Base-by-base conservation (phyloP, 441 rosid genomes). In the Eruca vesicaria region DNA sequence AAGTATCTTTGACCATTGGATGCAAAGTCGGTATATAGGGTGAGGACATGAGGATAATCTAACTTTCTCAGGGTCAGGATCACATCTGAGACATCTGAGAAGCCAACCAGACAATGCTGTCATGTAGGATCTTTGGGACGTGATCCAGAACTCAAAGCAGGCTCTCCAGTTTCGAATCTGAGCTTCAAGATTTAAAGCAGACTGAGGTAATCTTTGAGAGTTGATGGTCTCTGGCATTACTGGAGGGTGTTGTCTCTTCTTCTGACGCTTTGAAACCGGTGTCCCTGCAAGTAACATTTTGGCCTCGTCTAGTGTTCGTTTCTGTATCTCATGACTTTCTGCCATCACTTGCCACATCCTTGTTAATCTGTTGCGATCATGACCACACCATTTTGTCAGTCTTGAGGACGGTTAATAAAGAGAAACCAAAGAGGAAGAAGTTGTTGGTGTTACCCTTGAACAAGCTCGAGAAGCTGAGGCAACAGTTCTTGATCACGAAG, bases 341-440 rank as follows among this genome's bases (percentile, higher is more conserved):
- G 97, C 94, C 98, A 96, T 93, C 72, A 89, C 91, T 81, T 89
- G 87, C 99, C 99, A 96, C 99, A 93, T 96, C 73, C 81, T 87
- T 65, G 90, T 85, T 73, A 96, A 78, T 78, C 99, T 96, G 90
- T 74, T 76, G 57, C 36, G 62, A 57, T 68, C 48, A 72, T 15
- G 20, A n/a, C n/a, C n/a, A n/a, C n/a, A n/a, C n/a, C n/a, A n/a
- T n/a, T n/a, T n/a, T n/a, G n/a, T n/a, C n/a, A n/a, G n/a, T n/a
- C n/a, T n/a, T n/a, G n/a, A 52, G 2, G n/a, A 71, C 19, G 5
- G 28, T 33, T 23, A 55, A 6, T 33, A 57, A 9, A 35, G n/a
- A 35, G 33, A 68, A n/a, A n/a, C n/a, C n/a, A n/a, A n/a, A 29
- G 68, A 70, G 4, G 45, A 32, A 59, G 58, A 56, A 57, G 43